Evolutionary conservation across 805 yeast species (phyloP).

Genomic region (Jamesozyma lodderae): DNA sequence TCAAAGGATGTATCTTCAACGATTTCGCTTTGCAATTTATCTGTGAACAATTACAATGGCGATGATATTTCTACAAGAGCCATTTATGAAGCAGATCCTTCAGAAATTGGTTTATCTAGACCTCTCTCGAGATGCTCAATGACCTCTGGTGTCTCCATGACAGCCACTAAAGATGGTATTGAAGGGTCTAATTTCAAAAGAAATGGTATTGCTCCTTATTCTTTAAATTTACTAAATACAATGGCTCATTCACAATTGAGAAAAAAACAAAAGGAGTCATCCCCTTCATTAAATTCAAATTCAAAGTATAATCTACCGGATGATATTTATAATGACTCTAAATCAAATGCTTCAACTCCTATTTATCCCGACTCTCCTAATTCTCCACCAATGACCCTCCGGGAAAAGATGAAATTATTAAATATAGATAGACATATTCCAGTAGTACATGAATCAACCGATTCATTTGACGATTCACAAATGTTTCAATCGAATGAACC

Average conservation of each 20-base stretch:
- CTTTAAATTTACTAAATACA: constrained; percentile 31
- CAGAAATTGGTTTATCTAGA: constrained; percentile 35
- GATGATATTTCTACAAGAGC: constrained; percentile 18
- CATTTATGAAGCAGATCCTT: constrained; percentile 17
- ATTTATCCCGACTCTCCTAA: constrained; percentile 20
- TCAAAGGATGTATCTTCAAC: constrained; percentile 15
- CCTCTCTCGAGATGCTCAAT: constrained; percentile 54
- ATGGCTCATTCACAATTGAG: constrained; percentile 20
- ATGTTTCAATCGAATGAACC: constrained; percentile 5
- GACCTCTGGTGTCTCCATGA: constrained; percentile 60
- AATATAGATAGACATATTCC: constrained; percentile 22
- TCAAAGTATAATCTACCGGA: not conserved
- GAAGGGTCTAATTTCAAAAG: constrained; percentile 54
- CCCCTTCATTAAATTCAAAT: not conserved
- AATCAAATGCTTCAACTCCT: constrained; percentile 5
- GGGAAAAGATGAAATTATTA: constrained; percentile 37
- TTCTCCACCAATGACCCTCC: constrained; percentile 36
- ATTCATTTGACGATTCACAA: constrained; percentile 2
- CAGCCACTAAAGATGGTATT: constrained; percentile 66
- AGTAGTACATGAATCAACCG: not conserved
- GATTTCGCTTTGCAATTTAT: constrained; percentile 10
- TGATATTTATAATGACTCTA: constrained; percentile 2
- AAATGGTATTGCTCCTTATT: constrained; percentile 34
- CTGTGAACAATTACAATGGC: constrained; percentile 13
- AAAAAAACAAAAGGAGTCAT: not conserved